Evolutionary conservation across 495 filamentous ascomycete genomes (phyloP), one percentile per base, ranked within the genome.

Genomic region (Staphylotrichum tortipilum): DNA sequence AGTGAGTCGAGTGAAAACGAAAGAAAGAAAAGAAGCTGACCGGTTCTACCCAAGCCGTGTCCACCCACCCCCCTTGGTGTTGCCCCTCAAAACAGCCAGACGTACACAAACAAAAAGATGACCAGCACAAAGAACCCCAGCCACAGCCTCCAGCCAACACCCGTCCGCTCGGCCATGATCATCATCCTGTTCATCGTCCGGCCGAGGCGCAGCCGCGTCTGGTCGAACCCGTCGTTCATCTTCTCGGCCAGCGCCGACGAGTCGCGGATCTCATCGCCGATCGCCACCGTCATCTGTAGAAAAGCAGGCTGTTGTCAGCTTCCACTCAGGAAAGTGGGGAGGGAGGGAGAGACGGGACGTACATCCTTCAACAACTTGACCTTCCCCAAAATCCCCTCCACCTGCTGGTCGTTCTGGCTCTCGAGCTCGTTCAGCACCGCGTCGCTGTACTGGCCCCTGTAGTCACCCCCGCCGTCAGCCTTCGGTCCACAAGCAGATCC

Each of bases 141-240:
- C 92, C 94, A 98, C 22, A 89, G 86, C 68, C 79, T 86, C 92
- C 92, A 98, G 52, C 89, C 85, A 23, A 98, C 82, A 3, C 94
- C 94, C 11, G 89, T 94, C 58, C 81, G 73, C 69, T 95, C 83
- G 4, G 92, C 94, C 92, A 98, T 97, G 50, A 89, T 64, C 49
- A 97, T 69, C 92, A 98, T 98, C 24, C 89, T 75, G 59, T 87
- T 95, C 92, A 98, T 97, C 34, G 94, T 97, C 34, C 90, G 87
- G 15, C 82, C 75, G 52, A 98, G 68, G 57, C 85, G 75, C 23
- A 87, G 64, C 41, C 89, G 74, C 38, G 94, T 94, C 55, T 75
- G 79, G 56, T 96, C 92, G 60, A 97, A 98, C 5, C 80, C 77
- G 46, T 94, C 85, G 63, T 96, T 95, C 85, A 89, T 89, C 61